A percentile compares a stretch with the other conserved stretches of the same genome.
phyloP scores from a whole-genome alignment of 192 early-diverging fungal genomes.

The Coemansia biformis region DNA sequence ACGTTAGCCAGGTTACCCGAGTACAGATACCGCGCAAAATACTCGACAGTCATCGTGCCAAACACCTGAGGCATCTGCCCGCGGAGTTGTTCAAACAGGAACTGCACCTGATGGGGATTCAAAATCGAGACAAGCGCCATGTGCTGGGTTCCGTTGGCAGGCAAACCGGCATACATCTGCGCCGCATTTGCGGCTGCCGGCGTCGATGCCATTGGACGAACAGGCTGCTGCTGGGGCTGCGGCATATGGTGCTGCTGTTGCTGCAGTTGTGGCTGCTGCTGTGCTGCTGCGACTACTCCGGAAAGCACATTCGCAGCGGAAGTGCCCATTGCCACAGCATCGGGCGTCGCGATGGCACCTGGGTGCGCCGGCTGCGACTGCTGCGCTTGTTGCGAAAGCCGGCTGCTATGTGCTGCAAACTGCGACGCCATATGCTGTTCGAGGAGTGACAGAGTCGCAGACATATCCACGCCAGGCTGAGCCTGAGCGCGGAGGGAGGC shows the following conservation, averaged over 20 bases:
- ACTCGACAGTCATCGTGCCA: constrained; percentile 15
- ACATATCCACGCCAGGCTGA: constrained; percentile 3
- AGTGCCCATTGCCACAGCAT: no score
- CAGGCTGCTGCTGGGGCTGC: constrained; percentile 11
- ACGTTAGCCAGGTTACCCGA: constrained; percentile 16
- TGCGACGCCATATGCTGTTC: constrained; percentile 16
- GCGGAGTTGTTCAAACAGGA: constrained; percentile 18
- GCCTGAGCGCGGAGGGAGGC: constrained; percentile 9
- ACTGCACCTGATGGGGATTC: constrained; percentile 12
- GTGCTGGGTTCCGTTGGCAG: constrained; percentile 17
- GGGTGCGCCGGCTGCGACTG: neutral
- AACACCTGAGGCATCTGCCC: constrained; percentile 20
- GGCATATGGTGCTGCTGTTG: constrained; percentile 2
- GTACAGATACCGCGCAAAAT: constrained; percentile 21
- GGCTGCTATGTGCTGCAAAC: constrained; percentile 6
- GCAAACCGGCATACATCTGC: constrained; percentile 10
- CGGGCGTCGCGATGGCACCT: no score
- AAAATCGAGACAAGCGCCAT: constrained; percentile 22
- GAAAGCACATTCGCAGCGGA: no score
- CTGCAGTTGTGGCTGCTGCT: no score
- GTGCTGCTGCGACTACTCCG: neutral
- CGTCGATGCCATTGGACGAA: neutral
- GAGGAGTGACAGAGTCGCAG: constrained; percentile 4
- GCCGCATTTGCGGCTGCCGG: constrained; percentile 1
- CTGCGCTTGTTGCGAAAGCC: constrained; percentile 4